Evolutionary conservation across 2,329 filamentous ascomycete species (phyloP), one percentile per base, ranked within the genome.

Genomic region (Graphilbum sp.): DNA sequence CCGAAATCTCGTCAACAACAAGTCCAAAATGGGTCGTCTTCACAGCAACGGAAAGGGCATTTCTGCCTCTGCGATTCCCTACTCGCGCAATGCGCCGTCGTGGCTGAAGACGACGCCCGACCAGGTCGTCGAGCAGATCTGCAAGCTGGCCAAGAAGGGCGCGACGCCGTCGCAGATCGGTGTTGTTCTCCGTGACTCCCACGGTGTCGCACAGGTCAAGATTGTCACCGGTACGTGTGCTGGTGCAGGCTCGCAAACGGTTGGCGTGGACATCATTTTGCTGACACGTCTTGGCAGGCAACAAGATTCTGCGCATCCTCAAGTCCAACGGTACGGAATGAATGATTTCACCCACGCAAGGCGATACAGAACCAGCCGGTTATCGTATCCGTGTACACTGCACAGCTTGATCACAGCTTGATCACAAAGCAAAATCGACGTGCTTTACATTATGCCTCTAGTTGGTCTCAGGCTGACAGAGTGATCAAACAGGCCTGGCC

Each of bases 21-120:
- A 15, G 6, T 62, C 57, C 65, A 82, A 66, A 52, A 93, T 93
- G 85, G 85, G 87, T 79, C 79, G 88, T 75, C 79, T 96, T 80
- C 92, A 98, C 80, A 83, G 75, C 76, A 94, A 95, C 60, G 88
- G 90, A 72, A 96, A 96, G 84, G 92, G 90, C 67, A 98, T 98
- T 69, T 86, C 85, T 52, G 68, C 84, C 69, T 94, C 85, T 48
- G 85, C 90, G 58, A 69, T 96, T 67, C 90, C 92, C 60, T 98
- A 96, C 79, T 94, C 85, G 53, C 88, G 90, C 70, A 78, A 75
- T 55, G 63, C 86, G 49, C 88, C 90, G 46, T 75, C 87, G 53
- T 98, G 90, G 90, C 73, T 96, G 67, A 98, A 98, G 82, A 92
- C 85, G 69, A 94, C 86, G 54, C 87, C 90, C 60, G 86, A 95